Evolutionary conservation across 306 rosid species (phyloP).

Genomic region (Castanospermum australe): DNA sequence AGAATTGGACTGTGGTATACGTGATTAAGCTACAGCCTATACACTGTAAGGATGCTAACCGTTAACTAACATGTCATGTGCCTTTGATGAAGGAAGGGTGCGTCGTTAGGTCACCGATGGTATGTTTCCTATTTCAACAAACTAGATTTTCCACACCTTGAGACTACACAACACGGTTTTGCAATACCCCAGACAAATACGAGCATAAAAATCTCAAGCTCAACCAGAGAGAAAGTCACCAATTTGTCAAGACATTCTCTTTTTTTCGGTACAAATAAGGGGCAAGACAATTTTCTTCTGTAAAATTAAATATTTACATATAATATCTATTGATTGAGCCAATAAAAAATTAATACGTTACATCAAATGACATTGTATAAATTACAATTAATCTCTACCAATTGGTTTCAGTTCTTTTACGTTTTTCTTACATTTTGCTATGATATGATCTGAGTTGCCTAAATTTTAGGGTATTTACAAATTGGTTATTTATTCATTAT

Average conservation of each 20-base stretch:
- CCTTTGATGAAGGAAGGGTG: constrained; percentile 22
- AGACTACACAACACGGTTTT: background rate
- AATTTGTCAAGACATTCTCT: no score
- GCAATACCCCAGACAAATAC: background rate
- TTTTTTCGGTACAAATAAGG: no score
- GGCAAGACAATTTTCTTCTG: no score
- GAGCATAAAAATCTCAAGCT: background rate
- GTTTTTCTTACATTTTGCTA: no score
- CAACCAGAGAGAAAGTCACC: background rate
- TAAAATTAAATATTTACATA: no score
- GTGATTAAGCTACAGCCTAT: constrained; percentile 11
- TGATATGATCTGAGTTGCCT: background rate
- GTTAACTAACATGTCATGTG: constrained; percentile 59
- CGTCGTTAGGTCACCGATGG: constrained; percentile 6
- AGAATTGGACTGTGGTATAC: constrained; percentile 34
- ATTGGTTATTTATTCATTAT: background rate
- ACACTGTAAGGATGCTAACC: constrained; percentile 28
- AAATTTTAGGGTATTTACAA: background rate
- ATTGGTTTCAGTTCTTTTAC: no score
- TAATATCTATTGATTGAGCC: no score
- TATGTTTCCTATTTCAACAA: constrained; percentile 21
- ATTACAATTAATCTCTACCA: no score
- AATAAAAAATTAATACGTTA: no score
- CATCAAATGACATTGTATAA: no score
- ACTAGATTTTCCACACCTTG: background rate